These are phyloP conservation scores for Penicillium sp. DNA, from an alignment of 2,329 filamentous ascomycete species.

Conservation along the genomic window DNA sequence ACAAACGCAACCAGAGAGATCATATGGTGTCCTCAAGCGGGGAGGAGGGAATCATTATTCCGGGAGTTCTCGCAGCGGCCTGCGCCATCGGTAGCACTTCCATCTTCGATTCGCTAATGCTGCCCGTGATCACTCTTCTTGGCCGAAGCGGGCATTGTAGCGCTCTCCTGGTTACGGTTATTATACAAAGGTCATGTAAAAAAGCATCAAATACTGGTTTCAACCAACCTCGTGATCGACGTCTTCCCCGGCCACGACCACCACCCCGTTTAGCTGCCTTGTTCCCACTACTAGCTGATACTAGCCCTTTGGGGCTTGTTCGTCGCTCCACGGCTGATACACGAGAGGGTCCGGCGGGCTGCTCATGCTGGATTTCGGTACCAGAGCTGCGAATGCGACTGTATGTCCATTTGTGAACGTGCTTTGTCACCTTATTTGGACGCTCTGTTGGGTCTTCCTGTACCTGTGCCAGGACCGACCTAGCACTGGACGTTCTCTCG, in stretches of 20 bases:
- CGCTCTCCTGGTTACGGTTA: constrained; percentile 31
- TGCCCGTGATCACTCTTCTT: constrained; percentile 13
- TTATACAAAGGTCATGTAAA: constrained; percentile 1
- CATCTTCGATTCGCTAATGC: neutral
- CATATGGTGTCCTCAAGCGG: neutral
- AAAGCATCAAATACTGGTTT: neutral
- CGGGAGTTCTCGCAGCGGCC: too few species aligned
- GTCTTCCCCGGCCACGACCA: constrained; percentile 21
- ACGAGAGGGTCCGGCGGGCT: constrained; percentile 1
- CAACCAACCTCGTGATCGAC: constrained; percentile 35
- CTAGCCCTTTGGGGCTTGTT: constrained; percentile 33
- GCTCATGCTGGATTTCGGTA: constrained; percentile 13
- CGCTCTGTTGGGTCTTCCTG: constrained; percentile 4
- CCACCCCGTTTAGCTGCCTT: constrained; percentile 10
- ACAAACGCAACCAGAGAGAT: neutral
- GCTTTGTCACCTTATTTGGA: constrained; percentile 18
- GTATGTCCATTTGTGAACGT: constrained; percentile 26
- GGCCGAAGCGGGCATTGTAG: constrained; percentile 37
- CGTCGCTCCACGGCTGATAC: constrained; percentile 23
- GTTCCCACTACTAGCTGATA: constrained; percentile 32
- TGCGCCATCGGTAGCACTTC: too few species aligned
- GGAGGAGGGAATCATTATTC: too few species aligned
- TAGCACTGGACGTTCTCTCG: neutral
- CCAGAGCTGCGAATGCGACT: constrained; percentile 25
- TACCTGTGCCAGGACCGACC: constrained; percentile 1